Percentiles rank a stretch among this genome's conserved stretches.
phyloP scores from a whole-genome alignment of 139 green algal species.

The Microglena sp. region DNA sequence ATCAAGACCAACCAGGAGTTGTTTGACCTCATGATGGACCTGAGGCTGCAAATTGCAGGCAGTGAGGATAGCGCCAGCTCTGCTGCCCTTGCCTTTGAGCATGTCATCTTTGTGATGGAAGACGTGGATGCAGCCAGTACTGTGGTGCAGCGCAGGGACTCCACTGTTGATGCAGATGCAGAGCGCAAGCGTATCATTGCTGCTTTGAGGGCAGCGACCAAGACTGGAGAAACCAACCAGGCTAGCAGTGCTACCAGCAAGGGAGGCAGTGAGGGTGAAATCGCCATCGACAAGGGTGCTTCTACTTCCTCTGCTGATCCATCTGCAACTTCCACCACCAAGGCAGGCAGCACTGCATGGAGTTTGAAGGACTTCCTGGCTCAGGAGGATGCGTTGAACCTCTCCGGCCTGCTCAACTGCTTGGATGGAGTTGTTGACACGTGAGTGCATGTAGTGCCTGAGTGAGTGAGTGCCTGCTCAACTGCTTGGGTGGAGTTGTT shows the following conservation, averaged over 20 bases:
- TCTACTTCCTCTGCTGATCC: too few species aligned
- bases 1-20: slow-evolving; percentile 51
- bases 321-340: too few species aligned
- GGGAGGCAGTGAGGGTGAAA: too few species aligned
- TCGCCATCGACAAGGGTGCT: too few species aligned
- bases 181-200: background rate
- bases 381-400: slow-evolving; percentile 29
- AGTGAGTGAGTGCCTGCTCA: too few species aligned
- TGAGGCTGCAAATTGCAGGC: slow-evolving; percentile 10
- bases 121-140: slow-evolving; percentile 29
- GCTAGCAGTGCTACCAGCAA: too few species aligned
- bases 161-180: background rate
- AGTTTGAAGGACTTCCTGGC: slow-evolving; percentile 10
- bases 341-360: too few species aligned
- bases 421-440: slow-evolving; percentile 51
- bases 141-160: slow-evolving; percentile 7
- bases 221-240: too few species aligned
- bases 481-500: too few species aligned
- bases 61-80: background rate
- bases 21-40: slow-evolving; percentile 29
- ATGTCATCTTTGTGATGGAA: slow-evolving; percentile 46
- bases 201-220: background rate
- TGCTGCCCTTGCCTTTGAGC: slow-evolving; percentile 24
- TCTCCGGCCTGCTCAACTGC: slow-evolving; percentile 36
- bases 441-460: too few species aligned